Base-by-base conservation (phyloP, 768 basidiomycete species). In the Tulasnella sp. region DNA sequence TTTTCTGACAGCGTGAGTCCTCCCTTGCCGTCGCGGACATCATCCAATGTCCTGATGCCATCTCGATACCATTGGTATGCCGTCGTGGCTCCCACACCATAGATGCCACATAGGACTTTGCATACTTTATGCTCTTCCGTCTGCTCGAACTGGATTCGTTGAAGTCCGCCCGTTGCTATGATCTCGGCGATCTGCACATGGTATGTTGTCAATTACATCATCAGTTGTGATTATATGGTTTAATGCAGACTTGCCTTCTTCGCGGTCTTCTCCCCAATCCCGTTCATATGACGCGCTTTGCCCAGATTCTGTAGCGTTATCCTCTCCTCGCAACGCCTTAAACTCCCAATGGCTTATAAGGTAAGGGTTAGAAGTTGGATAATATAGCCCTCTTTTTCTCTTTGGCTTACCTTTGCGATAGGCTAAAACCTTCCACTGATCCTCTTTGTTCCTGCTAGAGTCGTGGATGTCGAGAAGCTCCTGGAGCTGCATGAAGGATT, bases 31-130 rank as follows among this genome's bases (percentile, higher is more conserved):
- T 73, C 72, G 60, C 70, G 69, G 38, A 96, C 70, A 65, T 97
- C 92, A 8, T 85, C 82, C 30, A 96, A 75, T 2, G 83, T 85
- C 52, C 89, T 77, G 51, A 87, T 86, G 0, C 93, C 94, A 19
- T 74, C 77, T 19, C 76, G 69, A 68, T 84, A 92, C 83, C 92
- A 90, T 65, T 80, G 72, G 61, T 77, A 77, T 1, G 92, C 88
- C 44, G 76, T 84, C 9, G 73, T 70, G 56, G 75, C 78, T 11
- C 91, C 92, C 60, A 93, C 88, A 30, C 88, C 90, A 66, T 94
- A 94, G 44, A 96, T 85, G 7, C 87, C 86, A 56, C 80, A 78
- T 67, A 95, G 93, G 9, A 82, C 48, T 23, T 74, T 72, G 2
- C 77, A 75, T 0, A 77, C 77, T 24, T 10, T 23, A 1, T 86